Conservation (phyloP, 2,329 filamentous ascomycete genomes). For the Graphiopsis chlorocephala region DNA sequence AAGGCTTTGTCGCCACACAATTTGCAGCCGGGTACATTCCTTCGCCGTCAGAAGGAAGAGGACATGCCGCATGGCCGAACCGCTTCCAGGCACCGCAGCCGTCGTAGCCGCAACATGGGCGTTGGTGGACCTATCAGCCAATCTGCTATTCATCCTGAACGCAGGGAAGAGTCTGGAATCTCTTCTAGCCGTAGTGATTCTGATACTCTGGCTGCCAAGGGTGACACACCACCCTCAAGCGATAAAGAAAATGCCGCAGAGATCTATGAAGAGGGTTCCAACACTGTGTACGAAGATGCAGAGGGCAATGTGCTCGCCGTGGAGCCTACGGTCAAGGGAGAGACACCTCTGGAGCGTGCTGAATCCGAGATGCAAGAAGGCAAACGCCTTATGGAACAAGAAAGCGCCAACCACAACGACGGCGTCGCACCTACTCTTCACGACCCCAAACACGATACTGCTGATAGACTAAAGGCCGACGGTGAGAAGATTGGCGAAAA, state of each 20-base stretch:
- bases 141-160: slow-evolving; percentile 77
- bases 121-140: slow-evolving; percentile 85
- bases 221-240: slow-evolving; percentile 32
- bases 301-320: slow-evolving; percentile 82
- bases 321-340: slow-evolving; percentile 45
- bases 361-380: slow-evolving; percentile 58
- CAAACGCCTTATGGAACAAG: slow-evolving; percentile 54
- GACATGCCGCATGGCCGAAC: slow-evolving; percentile 66
- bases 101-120: slow-evolving; percentile 62
- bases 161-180: slow-evolving; percentile 33
- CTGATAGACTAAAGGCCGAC: slow-evolving; percentile 33
- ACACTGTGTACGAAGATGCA: slow-evolving; percentile 78
- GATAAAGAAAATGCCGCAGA: slow-evolving; percentile 46
- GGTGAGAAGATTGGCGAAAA: slow-evolving; percentile 60
- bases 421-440: slow-evolving; percentile 50
- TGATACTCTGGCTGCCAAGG: slow-evolving; percentile 43
- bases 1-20: slow-evolving; percentile 44
- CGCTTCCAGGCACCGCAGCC: slow-evolving; percentile 62
- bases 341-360: slow-evolving; percentile 56
- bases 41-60: slow-evolving; percentile 75
- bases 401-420: slow-evolving; percentile 36
- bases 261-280: slow-evolving; percentile 74
- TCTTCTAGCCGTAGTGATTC: slow-evolving; percentile 42
- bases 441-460: slow-evolving; percentile 42
- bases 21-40: slow-evolving; percentile 68